Base-by-base conservation (phyloP, 306 rosid genomes). In the Parietaria judaica region DNA sequence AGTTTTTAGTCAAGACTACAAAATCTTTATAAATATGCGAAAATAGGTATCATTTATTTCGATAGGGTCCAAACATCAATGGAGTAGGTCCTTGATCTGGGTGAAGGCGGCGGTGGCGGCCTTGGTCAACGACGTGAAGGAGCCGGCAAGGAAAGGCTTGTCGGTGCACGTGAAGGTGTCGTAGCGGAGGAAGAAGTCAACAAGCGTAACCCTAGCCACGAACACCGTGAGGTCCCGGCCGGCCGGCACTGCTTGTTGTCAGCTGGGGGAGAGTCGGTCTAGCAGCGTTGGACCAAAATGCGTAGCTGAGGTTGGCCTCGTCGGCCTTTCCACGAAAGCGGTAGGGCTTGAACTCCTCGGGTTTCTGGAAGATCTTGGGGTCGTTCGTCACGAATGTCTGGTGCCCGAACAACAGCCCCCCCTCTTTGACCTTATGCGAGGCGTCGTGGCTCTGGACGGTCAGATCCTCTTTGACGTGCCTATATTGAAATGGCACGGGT, bases 351-450 rank as follows among this genome's bases (percentile, higher is more conserved):
- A 78, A 84, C 3, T 74, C 68, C 34, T 87, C 89, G 0, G 83
- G 49, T 0, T 65, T 72, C 36, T 80, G 60, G 4, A 87, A 84
- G 3, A 87, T 53, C 71, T 63, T 84, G 0, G 84, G 70, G 59
- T 87, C 95, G 8, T 67, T 87, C 0, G 89, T 84, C 2, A 83
- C 91, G 7, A 84, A 70, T 11, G 86, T 81, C 37, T 84, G 86
- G 54, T 78, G 84, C 60, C 89, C 95, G 23, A 87, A 87, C 58
- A 87, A 38, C 80, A 80, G 76, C 56, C 84, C 89, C 0, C 95
- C 92, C 14, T 78, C 80, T 77, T 82, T 82, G 67, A 82, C 75
- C 84, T 78, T 16, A 52, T 61, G 84, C 0, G 80, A 16, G 0
- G 78, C 79, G 45, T 80, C 89, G 13, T 84, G 92, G 54, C 83